Conservation (phyloP, 2,329 filamentous ascomycete species). For the Lizonia empirigonia region DNA sequence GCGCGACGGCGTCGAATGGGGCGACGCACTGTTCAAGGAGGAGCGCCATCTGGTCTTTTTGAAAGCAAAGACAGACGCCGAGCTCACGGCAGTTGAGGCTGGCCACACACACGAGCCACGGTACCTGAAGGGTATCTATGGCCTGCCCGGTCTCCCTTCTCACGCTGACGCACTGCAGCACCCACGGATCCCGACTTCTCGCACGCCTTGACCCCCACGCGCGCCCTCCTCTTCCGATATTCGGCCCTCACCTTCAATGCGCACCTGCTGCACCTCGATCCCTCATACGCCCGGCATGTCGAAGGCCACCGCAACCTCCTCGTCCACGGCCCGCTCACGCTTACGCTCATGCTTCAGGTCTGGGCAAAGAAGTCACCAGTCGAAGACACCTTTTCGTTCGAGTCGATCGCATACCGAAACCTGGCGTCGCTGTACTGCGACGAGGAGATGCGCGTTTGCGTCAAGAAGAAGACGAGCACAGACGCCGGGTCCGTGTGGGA, state of each 20-base stretch:
- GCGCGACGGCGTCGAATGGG: conserved; percentile 19
- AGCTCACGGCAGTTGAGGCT: conserved; percentile 40
- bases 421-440: conserved; percentile 78
- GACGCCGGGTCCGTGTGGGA: conserved; percentile 37
- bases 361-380: conserved; percentile 58
- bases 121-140: conserved; percentile 46
- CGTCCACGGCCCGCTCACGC: conserved; percentile 83
- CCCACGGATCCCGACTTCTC: conserved; percentile 60
- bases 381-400: too few relatives aligned
- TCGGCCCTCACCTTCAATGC: conserved; percentile 87
- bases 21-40: conserved; percentile 59
- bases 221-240: conserved; percentile 82
- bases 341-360: conserved; percentile 76
- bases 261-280: conserved; percentile 87
- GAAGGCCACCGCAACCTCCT: conserved; percentile 79
- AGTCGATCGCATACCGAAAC: conserved; percentile 76
- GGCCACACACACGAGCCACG: conserved; percentile 38
- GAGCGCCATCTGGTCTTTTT: conserved; percentile 69
- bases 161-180: conserved; percentile 46
- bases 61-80: conserved; percentile 53
- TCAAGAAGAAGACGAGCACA: conserved; percentile 53
- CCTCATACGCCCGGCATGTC: conserved; percentile 67
- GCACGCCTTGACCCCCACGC: conserved; percentile 68
- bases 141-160: neutral
- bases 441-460: conserved; percentile 73